Evolutionary conservation across 179 eudicot species (phyloP), one percentile per base, ranked within the genome.

Genomic region (Corrigiola litoralis): DNA sequence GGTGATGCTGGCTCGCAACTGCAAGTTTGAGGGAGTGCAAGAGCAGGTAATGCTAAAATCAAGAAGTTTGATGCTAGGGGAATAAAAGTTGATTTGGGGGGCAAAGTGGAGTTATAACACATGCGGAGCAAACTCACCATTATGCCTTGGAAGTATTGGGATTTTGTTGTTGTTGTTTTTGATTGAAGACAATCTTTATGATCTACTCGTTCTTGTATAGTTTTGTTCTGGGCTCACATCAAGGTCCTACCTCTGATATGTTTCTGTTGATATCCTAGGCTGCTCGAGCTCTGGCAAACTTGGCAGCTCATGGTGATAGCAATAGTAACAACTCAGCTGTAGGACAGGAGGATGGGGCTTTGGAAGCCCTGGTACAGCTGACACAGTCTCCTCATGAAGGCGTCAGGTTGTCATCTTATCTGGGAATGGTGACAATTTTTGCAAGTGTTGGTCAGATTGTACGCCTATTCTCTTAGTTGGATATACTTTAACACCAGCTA

Each of bases 281-380:
- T 67, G 99, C 99, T 70, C 95, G 99, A 67, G 99, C 99, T 24
- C 77, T 95, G 74, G 72, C 73, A 31, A 69, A 61, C 45, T 61
- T 74, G 97, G 92, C 67, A 31, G 73, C 73, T 60, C 73, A 60
- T 41, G 67, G 73, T 37, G 73, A 61, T 79, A 96, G 84, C 87
- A 95, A 91, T 47, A 84, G 63, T 63, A 95, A 88, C 50, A 91
- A 91, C 82, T 81, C 95, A 60, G 87, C 95, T 71, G 95, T 95
- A 66, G 99, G 99, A 60, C 90, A 82, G 77, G 99, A 91, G 74
- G 85, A 90, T 40, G 99, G 99, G 68, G 86, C 99, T 59, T 89
- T 95, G 75, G 97, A 95, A 71, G 99, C 96, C 59, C 82, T 95
- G 67, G 95, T 95, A 72, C 90, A 81, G 72, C 88, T 95, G 74